Percentiles rank a stretch among this genome's conserved stretches.
phyloP scores from a whole-genome alignment of 1,139 yeast species.

The Saccharomyces uvarum region DNA sequence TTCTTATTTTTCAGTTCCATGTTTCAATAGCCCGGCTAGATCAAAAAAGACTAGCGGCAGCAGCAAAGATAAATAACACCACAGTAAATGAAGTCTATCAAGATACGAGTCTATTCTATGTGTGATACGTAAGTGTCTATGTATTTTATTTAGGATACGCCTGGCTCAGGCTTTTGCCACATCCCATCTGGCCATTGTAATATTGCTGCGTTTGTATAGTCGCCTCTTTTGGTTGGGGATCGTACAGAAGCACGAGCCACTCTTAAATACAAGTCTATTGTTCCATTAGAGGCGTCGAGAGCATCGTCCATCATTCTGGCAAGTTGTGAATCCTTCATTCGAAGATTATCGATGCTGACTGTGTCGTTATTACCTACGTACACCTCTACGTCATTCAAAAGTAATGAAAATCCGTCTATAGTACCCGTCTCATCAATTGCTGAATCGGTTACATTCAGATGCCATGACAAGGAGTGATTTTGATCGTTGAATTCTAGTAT shows the following conservation, averaged over 20 bases:
- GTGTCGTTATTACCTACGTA: slow-evolving; percentile 48
- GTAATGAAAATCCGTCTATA: slow-evolving; percentile 48
- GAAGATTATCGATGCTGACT: slow-evolving; percentile 38
- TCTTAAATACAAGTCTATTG: slow-evolving; percentile 44
- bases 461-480: slow-evolving; percentile 26
- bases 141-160: slow-evolving; percentile 28
- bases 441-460: slow-evolving; percentile 7
- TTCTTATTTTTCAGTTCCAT: background rate
- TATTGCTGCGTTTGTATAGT: slow-evolving; percentile 52
- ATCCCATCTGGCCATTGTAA: slow-evolving; percentile 52
- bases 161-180: slow-evolving; percentile 40
- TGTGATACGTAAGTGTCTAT: background rate
- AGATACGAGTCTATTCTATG: background rate
- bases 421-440: slow-evolving; percentile 8
- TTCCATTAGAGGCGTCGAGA: slow-evolving; percentile 24
- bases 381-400: slow-evolving; percentile 74
- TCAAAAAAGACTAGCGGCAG: background rate
- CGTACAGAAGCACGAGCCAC: slow-evolving; percentile 46
- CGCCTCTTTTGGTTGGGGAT: slow-evolving; percentile 38
- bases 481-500: slow-evolving; percentile 29
- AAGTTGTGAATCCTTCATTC: slow-evolving; percentile 33
- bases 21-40: background rate
- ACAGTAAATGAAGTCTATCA: background rate
- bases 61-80: background rate
- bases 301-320: slow-evolving; percentile 26